These are phyloP conservation scores for Bolboschoenoplectus hybrid DNA, from an alignment of 202 grass and related monocot species.

Conservation along the genomic window DNA sequence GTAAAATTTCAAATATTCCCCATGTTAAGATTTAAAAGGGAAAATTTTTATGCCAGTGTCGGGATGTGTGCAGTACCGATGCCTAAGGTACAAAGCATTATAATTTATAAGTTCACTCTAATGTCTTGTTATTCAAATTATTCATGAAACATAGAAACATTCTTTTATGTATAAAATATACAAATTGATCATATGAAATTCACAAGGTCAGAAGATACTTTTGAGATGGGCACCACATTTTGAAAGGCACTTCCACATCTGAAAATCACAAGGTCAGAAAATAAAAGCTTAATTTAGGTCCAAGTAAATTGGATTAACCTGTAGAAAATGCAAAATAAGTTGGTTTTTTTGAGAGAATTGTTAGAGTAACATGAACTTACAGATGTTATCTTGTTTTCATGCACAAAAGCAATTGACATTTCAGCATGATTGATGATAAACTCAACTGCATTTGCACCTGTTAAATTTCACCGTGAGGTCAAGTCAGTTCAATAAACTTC, in stretches of 20 bases:
- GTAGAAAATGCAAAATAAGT: not conserved
- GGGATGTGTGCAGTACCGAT: not conserved
- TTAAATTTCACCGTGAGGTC: constrained; percentile 12
- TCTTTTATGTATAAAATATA: constrained; percentile 25
- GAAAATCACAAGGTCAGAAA: constrained; percentile 37
- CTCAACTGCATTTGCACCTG: constrained; percentile 95
- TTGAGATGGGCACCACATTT: constrained; percentile 54
- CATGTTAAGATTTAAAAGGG: not conserved
- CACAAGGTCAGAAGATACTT: constrained; percentile 38
- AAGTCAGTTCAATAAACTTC: not conserved
- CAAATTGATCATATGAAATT: constrained; percentile 14
- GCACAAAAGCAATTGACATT: constrained; percentile 88
- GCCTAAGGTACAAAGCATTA: not conserved
- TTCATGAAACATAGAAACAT: not conserved
- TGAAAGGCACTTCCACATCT: constrained; percentile 57
- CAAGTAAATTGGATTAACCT: constrained; percentile 1
- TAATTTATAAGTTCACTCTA: not conserved
- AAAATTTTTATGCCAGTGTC: not conserved
- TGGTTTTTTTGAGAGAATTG: not conserved
- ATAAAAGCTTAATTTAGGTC: constrained; percentile 23
- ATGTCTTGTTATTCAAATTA: not conserved
- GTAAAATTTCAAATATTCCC: not conserved
- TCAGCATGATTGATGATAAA: constrained; percentile 88
- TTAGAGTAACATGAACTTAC: constrained; percentile 48
- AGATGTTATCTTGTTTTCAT: constrained; percentile 84